These are phyloP conservation scores for Prunus persica DNA, from an alignment of 306 rosid genomes.

Conservation along the genomic window DNA sequence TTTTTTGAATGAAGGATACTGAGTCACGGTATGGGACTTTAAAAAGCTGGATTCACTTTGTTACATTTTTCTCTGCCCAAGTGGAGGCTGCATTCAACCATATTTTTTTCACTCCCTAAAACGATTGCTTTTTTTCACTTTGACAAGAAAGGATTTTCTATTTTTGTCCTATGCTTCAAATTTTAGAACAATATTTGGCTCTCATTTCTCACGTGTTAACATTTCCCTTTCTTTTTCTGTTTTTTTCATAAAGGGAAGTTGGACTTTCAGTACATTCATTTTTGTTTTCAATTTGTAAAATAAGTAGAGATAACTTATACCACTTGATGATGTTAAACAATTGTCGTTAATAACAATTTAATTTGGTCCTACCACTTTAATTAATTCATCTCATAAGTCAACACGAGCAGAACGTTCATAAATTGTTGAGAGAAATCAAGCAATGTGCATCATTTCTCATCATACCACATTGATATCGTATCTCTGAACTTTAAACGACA, in stretches of 20 bases:
- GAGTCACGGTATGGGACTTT: neutral
- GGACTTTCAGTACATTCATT: neutral
- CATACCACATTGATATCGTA: no score
- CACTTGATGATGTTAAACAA: neutral
- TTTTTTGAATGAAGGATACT: neutral
- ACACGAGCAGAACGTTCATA: neutral
- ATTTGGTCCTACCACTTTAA: conserved; percentile 12
- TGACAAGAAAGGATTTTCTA: neutral
- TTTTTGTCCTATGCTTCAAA: neutral
- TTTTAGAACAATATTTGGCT: neutral
- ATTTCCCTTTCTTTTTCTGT: neutral
- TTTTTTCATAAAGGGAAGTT: neutral
- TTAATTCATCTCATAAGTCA: neutral
- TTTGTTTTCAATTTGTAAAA: neutral
- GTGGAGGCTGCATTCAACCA: neutral
- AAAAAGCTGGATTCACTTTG: neutral
- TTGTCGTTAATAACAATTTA: neutral
- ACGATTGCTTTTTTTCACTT: neutral
- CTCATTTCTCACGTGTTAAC: conserved; percentile 1
- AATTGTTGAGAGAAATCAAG: neutral
- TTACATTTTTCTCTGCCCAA: neutral
- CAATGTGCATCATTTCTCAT: neutral
- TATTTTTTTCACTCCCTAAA: neutral
- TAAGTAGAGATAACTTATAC: neutral
- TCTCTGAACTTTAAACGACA: no score